Base-by-base conservation (phyloP, 306 rosid species). In the Prunus padus region DNA sequence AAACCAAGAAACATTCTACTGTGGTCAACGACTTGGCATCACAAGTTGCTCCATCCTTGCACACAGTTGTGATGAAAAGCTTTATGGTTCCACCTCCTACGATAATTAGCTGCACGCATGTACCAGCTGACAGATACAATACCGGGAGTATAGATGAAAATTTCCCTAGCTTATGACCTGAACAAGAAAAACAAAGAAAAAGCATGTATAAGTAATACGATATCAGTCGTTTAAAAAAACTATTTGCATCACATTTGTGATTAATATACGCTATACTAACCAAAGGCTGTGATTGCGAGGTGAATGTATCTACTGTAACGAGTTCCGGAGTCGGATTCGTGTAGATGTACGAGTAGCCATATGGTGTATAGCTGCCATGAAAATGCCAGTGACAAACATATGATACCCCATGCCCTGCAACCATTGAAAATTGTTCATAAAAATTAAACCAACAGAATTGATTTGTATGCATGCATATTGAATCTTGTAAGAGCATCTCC, bases 371-470 rank as follows among this genome's bases (percentile, higher is more conserved):
- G 84, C 45, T 89, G 91, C 94, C 91, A 89, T 49, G 73, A 14
- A 67, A 86, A 89, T 0, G 80, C 94, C 7, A 87, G 2, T 19
- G 79, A 83, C 84, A 89, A 82, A 73, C 83, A 76, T 33, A 85
- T 80, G 61, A 84, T 76, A 59, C 94, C 91, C 91, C 94, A 84
- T 59, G 87, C 75, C 94, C 91, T 89, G 82, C 63, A 78, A 54
- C 22, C 40, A 31, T 52, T 44, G 59, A 22, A 71, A 45, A 11
- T 13, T 45, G 40, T 12, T 33, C 42, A 63, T 14, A 59, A 14
- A 5, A 46, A 3, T 30, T 9, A 69, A 61, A 26, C 19, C 45
- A 69, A 49, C n/a, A 15, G n/a, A 7, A 37, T 1, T 37, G 5
- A 37, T 37, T 37, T 37, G 42, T 5, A 37, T 1, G 42, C 42